These are phyloP conservation scores for Wilcoxina mikolae DNA, from an alignment of 495 filamentous ascomycete species.

Conservation along the genomic window DNA sequence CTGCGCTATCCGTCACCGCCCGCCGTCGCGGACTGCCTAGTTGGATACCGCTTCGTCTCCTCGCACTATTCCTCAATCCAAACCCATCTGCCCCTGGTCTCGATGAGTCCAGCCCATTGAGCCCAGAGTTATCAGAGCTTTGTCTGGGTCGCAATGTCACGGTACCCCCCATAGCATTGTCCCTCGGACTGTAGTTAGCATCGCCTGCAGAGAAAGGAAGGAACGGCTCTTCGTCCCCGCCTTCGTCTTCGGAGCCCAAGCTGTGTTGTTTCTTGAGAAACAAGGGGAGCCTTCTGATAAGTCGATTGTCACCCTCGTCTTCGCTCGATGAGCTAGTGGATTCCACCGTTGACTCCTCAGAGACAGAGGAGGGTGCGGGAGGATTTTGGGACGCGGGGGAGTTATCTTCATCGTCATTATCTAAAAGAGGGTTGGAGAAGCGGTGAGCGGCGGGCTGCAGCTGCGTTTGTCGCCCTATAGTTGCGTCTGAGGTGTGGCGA, in stretches of 20 bases:
- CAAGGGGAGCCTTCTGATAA: not conserved
- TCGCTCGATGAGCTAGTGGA: not conserved
- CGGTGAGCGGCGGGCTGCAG: not conserved
- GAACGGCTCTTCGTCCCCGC: slow-evolving; percentile 53
- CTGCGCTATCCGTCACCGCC: slow-evolving; percentile 15
- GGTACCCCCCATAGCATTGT: not conserved
- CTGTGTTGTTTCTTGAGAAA: slow-evolving; percentile 1
- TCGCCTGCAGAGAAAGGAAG: slow-evolving; percentile 43
- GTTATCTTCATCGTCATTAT: not conserved
- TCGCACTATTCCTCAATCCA: too few species aligned
- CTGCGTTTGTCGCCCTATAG: too few species aligned
- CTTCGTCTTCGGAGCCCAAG: slow-evolving; percentile 11
- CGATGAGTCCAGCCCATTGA: too few species aligned
- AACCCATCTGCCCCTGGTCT: too few species aligned
- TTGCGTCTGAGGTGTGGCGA: not conserved
- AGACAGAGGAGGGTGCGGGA: not conserved
- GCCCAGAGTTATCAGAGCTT: too few species aligned
- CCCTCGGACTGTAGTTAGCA: not conserved
- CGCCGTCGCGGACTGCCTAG: not conserved
- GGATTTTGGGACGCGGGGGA: not conserved
- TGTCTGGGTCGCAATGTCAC: slow-evolving; percentile 4
- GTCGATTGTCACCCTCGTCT: not conserved
- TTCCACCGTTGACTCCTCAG: not conserved
- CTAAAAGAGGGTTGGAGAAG: not conserved
- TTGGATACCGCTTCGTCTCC: too few species aligned